These are phyloP conservation scores for Oryza glumipatula DNA, from an alignment of 176 grass and related monocot genomes.

Conservation along the genomic window DNA sequence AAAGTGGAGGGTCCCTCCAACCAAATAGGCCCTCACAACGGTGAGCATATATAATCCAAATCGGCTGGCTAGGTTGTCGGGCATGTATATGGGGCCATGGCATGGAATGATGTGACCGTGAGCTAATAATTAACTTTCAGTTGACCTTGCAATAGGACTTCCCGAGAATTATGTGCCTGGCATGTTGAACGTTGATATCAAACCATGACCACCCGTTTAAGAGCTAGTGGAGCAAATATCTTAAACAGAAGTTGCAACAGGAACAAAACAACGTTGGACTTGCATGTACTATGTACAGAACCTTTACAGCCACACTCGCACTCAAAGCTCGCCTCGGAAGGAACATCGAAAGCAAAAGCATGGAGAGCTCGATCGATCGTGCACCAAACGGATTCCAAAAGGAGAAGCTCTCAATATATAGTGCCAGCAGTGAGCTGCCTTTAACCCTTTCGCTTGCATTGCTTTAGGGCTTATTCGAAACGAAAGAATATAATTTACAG, in stretches of 20 bases:
- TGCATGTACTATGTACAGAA: too few species aligned
- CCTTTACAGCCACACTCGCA: not conserved
- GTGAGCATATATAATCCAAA: not conserved
- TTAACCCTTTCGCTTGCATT: not conserved
- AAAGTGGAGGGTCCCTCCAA: too few species aligned
- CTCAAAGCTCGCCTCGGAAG: not conserved
- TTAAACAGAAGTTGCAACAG: not conserved
- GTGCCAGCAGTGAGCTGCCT: not conserved
- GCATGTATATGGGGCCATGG: too few species aligned
- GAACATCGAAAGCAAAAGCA: not conserved
- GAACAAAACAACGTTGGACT: slow-evolving; percentile 1
- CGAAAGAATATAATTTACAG: too few species aligned
- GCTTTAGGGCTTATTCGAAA: too few species aligned
- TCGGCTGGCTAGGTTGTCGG: not conserved
- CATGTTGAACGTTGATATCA: not conserved
- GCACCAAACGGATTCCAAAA: not conserved
- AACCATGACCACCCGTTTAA: not conserved
- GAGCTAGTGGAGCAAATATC: not conserved
- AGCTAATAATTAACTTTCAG: not conserved
- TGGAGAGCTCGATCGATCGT: not conserved
- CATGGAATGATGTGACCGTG: not conserved
- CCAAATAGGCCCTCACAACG: too few species aligned
- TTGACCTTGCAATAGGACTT: not conserved
- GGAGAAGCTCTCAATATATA: not conserved
- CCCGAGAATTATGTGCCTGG: not conserved